Evolutionary conservation across 768 basidiomycete genomes (phyloP), one percentile per base, ranked within the genome.

Genomic region (Collybia sordida): DNA sequence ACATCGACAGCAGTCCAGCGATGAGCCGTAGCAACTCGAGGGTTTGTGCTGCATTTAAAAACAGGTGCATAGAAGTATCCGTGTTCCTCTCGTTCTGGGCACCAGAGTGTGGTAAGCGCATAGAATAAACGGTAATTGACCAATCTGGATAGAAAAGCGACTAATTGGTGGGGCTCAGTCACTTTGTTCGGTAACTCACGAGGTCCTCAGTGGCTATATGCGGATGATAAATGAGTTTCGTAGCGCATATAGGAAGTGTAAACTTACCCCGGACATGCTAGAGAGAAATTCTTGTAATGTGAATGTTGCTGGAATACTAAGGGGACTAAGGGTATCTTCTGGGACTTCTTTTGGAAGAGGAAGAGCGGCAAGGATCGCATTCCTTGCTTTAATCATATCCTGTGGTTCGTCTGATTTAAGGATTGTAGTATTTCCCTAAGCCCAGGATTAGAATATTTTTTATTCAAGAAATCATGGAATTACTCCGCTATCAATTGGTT

Each of bases 41-140:
- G 87, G 59, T 89, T 90, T 21, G 89, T 91, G 65, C 62, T 85
- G 61, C 89, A 92, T 59, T 88, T 89, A 74, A 83, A 91, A 11
- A 78, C 61, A 0, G 89, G 88, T 1, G 81, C 74, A 46, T 90
- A 80, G 62, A 84, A 82, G 59, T 86, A 91, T 2, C 89, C 89
- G 49, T 91, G 88, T 55, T 90, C 89, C 70, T 92, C 89, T 44
- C 84, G 82, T 40, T 88, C 87, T 2, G 86, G 80, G 59, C 89
- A 90, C 89, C 89, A 92, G 28, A 75, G 73, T 2, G 89, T 89
- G 15, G 85, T 90, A 5, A 71, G 62, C 49, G 83, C 79, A 47
- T 86, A 81, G 34, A 92, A 72, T 36, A 88, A 74, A 39, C 83
- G 81, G 61, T 89, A 86, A 53, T 83, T 83, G 6, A 76, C 68